Conservation (phyloP, 2,329 filamentous ascomycete genomes). For the Calonectria pseudoreteaudii region DNA sequence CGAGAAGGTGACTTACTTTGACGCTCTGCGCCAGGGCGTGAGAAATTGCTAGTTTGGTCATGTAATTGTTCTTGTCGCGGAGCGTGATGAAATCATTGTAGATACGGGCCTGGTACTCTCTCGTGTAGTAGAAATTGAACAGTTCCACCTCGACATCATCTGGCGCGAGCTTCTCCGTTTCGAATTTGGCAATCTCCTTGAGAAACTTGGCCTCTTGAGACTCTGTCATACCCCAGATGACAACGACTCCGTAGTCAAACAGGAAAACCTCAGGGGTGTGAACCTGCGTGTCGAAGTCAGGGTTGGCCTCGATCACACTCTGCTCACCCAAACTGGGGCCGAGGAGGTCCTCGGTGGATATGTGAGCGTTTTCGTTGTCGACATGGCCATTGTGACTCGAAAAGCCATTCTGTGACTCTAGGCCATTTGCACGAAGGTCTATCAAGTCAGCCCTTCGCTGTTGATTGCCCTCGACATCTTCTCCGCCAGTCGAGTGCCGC, state of each 20-base stretch:
- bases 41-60: constrained; percentile 97
- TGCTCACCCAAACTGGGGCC: constrained; percentile 50
- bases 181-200: constrained; percentile 94
- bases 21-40: constrained; percentile 96
- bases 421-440: constrained; percentile 63
- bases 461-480: constrained; percentile 54
- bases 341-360: constrained; percentile 49
- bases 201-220: constrained; percentile 90
- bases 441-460: constrained; percentile 71
- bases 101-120: constrained; percentile 96
- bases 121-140: constrained; percentile 99
- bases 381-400: constrained; percentile 37
- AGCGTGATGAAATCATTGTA: constrained; percentile 99
- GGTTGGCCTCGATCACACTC: constrained; percentile 58
- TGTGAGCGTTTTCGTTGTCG: constrained; percentile 41
- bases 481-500: constrained; percentile 81
- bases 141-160: constrained; percentile 96
- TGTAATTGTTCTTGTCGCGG: constrained; percentile 94
- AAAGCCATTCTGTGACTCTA: constrained; percentile 46
- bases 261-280: constrained; percentile 96
- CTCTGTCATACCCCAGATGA: constrained; percentile 98
- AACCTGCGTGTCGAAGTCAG: constrained; percentile 87
- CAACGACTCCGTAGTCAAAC: constrained; percentile 97
- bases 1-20: constrained; percentile 67
- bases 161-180: constrained; percentile 86